phyloP scores from a whole-genome alignment of 805 yeast genomes.

The Priceomyces haplophilus region DNA sequence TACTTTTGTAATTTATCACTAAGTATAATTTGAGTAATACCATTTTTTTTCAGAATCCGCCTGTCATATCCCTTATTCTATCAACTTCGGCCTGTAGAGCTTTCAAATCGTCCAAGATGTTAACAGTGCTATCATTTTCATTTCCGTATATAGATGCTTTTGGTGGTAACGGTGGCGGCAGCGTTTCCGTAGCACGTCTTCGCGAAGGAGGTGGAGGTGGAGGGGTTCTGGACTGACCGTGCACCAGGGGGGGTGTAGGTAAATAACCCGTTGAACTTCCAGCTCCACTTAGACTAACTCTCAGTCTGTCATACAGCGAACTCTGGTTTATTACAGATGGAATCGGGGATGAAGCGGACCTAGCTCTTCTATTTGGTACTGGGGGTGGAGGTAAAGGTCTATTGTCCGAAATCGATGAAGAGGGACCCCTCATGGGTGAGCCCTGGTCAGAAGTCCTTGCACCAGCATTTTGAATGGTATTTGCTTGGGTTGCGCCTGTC shows the following conservation, averaged over 20 bases:
- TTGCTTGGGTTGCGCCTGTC: conserved; percentile 35
- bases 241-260: conserved; percentile 12
- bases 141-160: conserved; percentile 11
- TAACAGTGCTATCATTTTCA: conserved; percentile 37
- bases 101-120: conserved; percentile 61
- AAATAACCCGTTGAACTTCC: no score
- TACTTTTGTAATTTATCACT: background rate
- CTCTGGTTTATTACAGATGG: conserved; percentile 10
- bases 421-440: conserved; percentile 10
- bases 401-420: conserved; percentile 4
- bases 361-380: conserved; percentile 34
- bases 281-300: background rate
- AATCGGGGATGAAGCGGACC: conserved; percentile 32
- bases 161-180: conserved; percentile 25
- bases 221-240: conserved; percentile 4
- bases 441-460: conserved; percentile 17
- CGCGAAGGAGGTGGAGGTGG: conserved; percentile 45
- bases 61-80: conserved; percentile 45
- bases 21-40: no score
- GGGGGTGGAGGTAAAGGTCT: conserved; percentile 30
- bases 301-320: background rate
- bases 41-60: conserved; percentile 31
- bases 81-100: conserved; percentile 72
- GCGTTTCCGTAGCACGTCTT: conserved; percentile 22
- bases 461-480: conserved; percentile 34